phyloP scores from a whole-genome alignment of 2,329 filamentous ascomycete species.

The Diaporthe sp. region DNA sequence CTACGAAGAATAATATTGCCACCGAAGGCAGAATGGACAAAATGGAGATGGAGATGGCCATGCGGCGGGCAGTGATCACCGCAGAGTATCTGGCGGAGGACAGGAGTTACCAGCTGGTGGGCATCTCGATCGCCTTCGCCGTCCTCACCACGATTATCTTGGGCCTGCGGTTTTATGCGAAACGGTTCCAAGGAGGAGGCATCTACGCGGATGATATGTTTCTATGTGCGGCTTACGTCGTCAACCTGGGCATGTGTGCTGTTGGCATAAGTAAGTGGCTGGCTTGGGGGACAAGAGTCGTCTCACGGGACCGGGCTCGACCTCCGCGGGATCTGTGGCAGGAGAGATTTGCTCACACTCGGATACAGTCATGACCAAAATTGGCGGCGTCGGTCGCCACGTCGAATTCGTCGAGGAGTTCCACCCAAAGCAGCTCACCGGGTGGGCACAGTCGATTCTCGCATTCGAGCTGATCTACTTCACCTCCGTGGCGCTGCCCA shows the following conservation, averaged over 20 bases:
- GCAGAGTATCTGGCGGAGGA: conserved; percentile 30
- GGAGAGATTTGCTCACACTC: background rate
- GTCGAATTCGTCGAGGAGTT: conserved; percentile 39
- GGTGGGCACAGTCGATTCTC: conserved; percentile 45
- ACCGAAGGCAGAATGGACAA: conserved; percentile 8
- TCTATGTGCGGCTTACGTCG: conserved; percentile 40
- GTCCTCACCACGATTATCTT: conserved; percentile 40
- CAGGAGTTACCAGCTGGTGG: conserved; percentile 33
- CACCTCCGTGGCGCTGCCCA: conserved; percentile 45
- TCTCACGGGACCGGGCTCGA: background rate
- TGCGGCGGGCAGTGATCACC: conserved; percentile 4
- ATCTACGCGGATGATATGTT: conserved; percentile 41
- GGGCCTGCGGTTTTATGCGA: conserved; percentile 41
- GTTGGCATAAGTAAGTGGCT: conserved; percentile 40
- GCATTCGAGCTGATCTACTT: conserved; percentile 48
- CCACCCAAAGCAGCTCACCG: conserved; percentile 38
- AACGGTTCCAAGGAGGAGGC: conserved; percentile 37
- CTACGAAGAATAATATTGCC: background rate
- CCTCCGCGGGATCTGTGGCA: background rate
- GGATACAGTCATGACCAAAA: conserved; percentile 41
- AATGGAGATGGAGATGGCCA: background rate
- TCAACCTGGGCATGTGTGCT: conserved; percentile 43
- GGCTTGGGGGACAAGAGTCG: background rate
- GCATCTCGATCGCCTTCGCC: conserved; percentile 42
- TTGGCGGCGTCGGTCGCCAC: conserved; percentile 46